phyloP scores from a whole-genome alignment of 2,329 filamentous ascomycete species.

The Colletotrichum falcatum region DNA sequence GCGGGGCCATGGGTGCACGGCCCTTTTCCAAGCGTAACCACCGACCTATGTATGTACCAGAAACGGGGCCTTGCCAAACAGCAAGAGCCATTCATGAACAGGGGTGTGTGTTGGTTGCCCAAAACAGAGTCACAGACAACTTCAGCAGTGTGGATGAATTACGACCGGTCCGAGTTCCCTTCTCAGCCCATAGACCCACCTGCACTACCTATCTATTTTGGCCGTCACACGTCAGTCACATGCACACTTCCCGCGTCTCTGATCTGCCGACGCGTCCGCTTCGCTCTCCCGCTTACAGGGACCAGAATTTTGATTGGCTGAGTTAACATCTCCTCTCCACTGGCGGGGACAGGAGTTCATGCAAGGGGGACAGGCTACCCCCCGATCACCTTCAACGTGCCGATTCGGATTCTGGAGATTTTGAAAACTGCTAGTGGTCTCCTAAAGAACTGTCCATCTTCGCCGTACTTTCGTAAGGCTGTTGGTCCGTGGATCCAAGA shows the following conservation, averaged over 20 bases:
- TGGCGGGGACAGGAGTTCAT: constrained; percentile 9
- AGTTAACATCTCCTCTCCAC: background rate
- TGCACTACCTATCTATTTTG: background rate
- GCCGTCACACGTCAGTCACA: constrained; percentile 31
- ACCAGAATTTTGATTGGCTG: constrained; percentile 39
- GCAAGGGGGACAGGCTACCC: constrained; percentile 18
- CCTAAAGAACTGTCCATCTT: background rate
- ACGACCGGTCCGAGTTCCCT: constrained; percentile 27
- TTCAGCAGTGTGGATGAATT: constrained; percentile 5
- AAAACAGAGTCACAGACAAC: constrained; percentile 12
- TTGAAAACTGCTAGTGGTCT: background rate
- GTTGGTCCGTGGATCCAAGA: background rate
- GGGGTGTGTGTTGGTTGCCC: constrained; percentile 13
- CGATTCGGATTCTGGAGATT: background rate
- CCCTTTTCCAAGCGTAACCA: background rate
- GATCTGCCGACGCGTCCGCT: constrained; percentile 3
- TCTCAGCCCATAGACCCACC: background rate
- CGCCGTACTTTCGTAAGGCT: background rate
- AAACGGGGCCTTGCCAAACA: background rate
- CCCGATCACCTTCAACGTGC: constrained; percentile 5
- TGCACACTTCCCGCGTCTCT: background rate
- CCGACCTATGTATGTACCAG: constrained; percentile 2
- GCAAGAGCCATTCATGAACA: constrained; percentile 4
- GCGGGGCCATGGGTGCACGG: constrained; percentile 24
- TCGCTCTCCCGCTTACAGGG: background rate